Base-by-base conservation (phyloP, 345 rosid genomes). In the Xanthoceras sorbifolium region DNA sequence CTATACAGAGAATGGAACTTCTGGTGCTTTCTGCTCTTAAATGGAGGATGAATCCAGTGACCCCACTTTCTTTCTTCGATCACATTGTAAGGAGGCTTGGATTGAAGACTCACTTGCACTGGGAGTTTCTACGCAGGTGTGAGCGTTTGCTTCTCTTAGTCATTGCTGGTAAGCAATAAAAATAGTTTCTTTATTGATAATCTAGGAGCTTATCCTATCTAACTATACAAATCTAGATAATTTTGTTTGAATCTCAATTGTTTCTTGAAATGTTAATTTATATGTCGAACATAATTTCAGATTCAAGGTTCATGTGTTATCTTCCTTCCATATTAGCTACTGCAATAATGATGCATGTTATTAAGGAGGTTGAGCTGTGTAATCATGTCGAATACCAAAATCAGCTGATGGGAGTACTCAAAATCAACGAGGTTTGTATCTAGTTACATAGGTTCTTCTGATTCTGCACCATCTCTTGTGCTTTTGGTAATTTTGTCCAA, bases 41-140 rank as follows among this genome's bases (percentile, higher is more conserved):
- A 29, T 95, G 98, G 98, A 85, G 89, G 85, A 93, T 95, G 99
- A 90, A 92, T 72, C 97, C 97, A 18, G 92, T 92, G 60, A 93
- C 99, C 20, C 93, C 98, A 64, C 80, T 92, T 82, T 87, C 94
- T 0, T 95, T 88, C 87, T 87, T 94, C 42, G 88, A 93, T 84
- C 90, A 90, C 85, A 85, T 93, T 72, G 76, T 85, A 20, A 78
- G 93, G 81, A 86, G 95, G 83, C 85, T 90, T 55, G 96, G 94
- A 50, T 77, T 91, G 72, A 84, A 78, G 73, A 84, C 74, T 68
- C 76, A 84, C 65, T 72, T 82, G 81, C 94, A 87, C 69, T 80
- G 87, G 85, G 94, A 93, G 48, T 87, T 93, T 77, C 74, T 87
- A 44, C 71, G 83, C 63, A 83, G 84, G 80, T 91, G 97, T 81